These are phyloP conservation scores for Pseudogymnoascus sp. DNA, from an alignment of 2,329 filamentous ascomycete species.

Conservation along the genomic window DNA sequence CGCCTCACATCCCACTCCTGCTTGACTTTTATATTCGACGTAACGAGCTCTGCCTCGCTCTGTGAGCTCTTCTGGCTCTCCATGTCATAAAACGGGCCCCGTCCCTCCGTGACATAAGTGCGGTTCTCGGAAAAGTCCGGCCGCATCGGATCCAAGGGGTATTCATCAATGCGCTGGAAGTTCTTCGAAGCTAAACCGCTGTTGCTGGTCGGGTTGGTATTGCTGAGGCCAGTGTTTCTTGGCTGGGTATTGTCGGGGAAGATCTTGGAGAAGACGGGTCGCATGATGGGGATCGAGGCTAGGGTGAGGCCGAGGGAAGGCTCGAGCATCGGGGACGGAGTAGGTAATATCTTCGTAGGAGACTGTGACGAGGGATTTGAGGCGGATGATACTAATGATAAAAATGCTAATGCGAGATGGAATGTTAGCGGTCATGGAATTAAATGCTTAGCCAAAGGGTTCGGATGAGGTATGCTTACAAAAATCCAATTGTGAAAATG, in stretches of 20 bases:
- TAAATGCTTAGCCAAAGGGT: neutral
- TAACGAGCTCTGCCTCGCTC: neutral
- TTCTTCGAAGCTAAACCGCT: neutral
- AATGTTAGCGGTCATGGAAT: neutral
- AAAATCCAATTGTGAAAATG: conserved; percentile 35
- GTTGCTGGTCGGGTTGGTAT: neutral
- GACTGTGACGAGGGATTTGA: conserved; percentile 21
- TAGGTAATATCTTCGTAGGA: conserved; percentile 20
- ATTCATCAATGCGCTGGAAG: neutral
- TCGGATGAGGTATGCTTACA: conserved; percentile 28
- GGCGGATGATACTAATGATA: conserved; percentile 20
- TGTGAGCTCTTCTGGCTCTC: neutral
- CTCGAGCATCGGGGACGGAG: conserved; percentile 17
- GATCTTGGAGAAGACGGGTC: neutral
- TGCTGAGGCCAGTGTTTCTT: neutral
- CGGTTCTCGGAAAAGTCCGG: neutral
- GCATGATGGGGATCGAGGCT: conserved; percentile 6
- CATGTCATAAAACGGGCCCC: neutral
- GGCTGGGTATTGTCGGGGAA: neutral
- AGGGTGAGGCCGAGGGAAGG: conserved; percentile 6
- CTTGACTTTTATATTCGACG: neutral
- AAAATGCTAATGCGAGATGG: conserved; percentile 15
- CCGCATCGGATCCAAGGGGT: neutral
- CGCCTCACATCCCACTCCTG: neutral
- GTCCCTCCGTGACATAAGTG: neutral